These are phyloP conservation scores for Schwanniomyces yamadae DNA, from an alignment of 805 yeast genomes.

Conservation along the genomic window DNA sequence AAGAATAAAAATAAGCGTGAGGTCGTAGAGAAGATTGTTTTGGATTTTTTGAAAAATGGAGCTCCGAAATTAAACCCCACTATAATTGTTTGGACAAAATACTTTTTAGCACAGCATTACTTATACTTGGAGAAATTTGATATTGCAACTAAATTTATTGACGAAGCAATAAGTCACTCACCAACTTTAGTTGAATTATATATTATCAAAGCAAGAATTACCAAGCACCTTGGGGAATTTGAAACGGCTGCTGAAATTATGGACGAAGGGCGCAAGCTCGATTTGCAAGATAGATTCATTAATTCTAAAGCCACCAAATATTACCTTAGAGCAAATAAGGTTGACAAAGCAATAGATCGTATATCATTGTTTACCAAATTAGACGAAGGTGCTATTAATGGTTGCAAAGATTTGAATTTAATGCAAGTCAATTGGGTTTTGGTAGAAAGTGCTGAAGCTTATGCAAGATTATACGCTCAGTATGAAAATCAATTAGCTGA, in stretches of 20 bases:
- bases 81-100: slow-evolving; percentile 63
- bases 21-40: slow-evolving; percentile 54
- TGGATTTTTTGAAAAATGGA: slow-evolving; percentile 40
- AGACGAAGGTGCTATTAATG: slow-evolving; percentile 77
- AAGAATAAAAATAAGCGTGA: slow-evolving; percentile 37
- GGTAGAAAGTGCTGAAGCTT: slow-evolving; percentile 81
- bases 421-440: slow-evolving; percentile 94
- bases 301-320: slow-evolving; percentile 88
- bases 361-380: slow-evolving; percentile 77
- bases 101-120: slow-evolving; percentile 77
- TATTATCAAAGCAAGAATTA: slow-evolving; percentile 75
- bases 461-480: slow-evolving; percentile 53
- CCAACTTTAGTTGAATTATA: slow-evolving; percentile 85
- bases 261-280: slow-evolving; percentile 70
- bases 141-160: slow-evolving; percentile 56
- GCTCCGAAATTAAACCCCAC: slow-evolving; percentile 42
- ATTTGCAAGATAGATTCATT: slow-evolving; percentile 87
- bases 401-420: slow-evolving; percentile 78
- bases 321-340: slow-evolving; percentile 67
- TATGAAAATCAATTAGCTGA: slow-evolving; percentile 17
- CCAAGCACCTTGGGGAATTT: slow-evolving; percentile 67
- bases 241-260: slow-evolving; percentile 62
- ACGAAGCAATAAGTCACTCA: slow-evolving; percentile 64
- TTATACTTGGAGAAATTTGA: slow-evolving; percentile 53
- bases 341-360: slow-evolving; percentile 70